Percentiles rank a stretch among this genome's conserved stretches.
Evolutionary conservation across 2,329 filamentous ascomycete species (phyloP).

Genomic region (Ophiostoma triangulosporum): DNA sequence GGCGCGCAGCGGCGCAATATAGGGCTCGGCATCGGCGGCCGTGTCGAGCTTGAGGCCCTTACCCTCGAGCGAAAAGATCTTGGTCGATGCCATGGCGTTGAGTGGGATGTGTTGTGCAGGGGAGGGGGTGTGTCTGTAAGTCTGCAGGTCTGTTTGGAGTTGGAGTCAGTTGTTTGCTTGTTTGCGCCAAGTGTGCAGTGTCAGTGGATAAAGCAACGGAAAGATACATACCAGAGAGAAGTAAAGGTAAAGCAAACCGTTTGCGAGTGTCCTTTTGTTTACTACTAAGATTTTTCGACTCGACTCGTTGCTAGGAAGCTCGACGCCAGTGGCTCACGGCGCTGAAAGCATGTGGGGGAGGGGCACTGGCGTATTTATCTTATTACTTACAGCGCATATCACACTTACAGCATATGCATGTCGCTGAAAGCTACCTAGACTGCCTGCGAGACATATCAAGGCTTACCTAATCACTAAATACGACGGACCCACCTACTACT

Average conservation of each 20-base stretch:
- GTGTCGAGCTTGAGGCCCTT: constrained; percentile 87
- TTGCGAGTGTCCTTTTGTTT: neutral
- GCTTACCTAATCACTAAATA: neutral
- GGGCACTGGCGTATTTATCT: too few species aligned
- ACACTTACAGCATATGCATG: neutral
- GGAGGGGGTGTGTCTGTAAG: neutral
- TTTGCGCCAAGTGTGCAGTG: neutral
- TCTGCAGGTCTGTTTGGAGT: neutral
- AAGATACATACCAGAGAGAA: neutral
- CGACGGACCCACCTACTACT: neutral
- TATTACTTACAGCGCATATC: too few species aligned
- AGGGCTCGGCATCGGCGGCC: constrained; percentile 70
- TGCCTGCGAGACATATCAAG: neutral
- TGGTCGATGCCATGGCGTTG: constrained; percentile 40
- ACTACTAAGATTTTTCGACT: constrained; percentile 4
- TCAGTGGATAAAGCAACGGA: neutral
- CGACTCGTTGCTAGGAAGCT: constrained; percentile 10
- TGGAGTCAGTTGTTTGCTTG: neutral
- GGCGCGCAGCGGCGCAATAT: constrained; percentile 62
- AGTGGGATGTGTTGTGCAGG: constrained; percentile 6
- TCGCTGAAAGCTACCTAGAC: constrained; percentile 7
- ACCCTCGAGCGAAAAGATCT: constrained; percentile 80
- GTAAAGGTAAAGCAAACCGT: neutral
- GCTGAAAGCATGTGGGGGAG: constrained; percentile 9
- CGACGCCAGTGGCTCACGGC: neutral